These are phyloP conservation scores for Nakataea oryzae DNA, from an alignment of 2,329 filamentous ascomycete species.

Conservation along the genomic window DNA sequence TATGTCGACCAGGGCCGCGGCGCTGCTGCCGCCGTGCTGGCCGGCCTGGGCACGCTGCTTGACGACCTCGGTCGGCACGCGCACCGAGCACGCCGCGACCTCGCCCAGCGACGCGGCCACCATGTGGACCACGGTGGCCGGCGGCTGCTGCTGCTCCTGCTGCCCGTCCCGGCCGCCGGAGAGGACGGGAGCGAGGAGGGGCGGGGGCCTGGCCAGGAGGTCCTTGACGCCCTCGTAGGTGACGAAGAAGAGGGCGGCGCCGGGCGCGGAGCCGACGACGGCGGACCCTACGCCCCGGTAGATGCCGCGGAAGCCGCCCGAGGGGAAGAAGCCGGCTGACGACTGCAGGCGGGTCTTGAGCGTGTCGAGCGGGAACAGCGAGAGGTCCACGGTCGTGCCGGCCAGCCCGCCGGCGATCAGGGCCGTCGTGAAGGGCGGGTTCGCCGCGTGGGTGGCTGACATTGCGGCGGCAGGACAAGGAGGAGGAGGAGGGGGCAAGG, in stretches of 20 bases:
- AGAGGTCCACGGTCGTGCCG: constrained; percentile 92
- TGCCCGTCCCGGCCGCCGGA: background rate
- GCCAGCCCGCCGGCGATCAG: constrained; percentile 79
- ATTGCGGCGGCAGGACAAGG: background rate
- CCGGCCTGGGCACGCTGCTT: constrained; percentile 94
- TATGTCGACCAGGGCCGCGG: constrained; percentile 61
- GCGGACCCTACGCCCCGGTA: constrained; percentile 89
- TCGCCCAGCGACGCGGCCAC: constrained; percentile 77
- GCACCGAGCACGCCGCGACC: constrained; percentile 80
- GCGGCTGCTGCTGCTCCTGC: constrained; percentile 10
- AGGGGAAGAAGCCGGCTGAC: constrained; percentile 56
- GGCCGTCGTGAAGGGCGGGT: constrained; percentile 44
- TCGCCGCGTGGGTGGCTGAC: background rate
- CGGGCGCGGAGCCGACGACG: constrained; percentile 82
- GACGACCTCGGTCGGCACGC: constrained; percentile 92
- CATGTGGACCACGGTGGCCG: constrained; percentile 53
- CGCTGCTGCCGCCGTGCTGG: constrained; percentile 57
- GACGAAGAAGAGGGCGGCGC: constrained; percentile 94
- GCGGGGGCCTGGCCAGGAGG: constrained; percentile 27
- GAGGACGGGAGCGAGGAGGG: constrained; percentile 14
- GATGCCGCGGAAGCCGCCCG: constrained; percentile 82
- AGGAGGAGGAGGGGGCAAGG: background rate
- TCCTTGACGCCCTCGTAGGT: constrained; percentile 75
- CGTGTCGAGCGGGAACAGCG: constrained; percentile 95
- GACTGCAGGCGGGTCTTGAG: constrained; percentile 97